Conservation (phyloP, 2,329 filamentous ascomycete species). For the Nemania abortiva region DNA sequence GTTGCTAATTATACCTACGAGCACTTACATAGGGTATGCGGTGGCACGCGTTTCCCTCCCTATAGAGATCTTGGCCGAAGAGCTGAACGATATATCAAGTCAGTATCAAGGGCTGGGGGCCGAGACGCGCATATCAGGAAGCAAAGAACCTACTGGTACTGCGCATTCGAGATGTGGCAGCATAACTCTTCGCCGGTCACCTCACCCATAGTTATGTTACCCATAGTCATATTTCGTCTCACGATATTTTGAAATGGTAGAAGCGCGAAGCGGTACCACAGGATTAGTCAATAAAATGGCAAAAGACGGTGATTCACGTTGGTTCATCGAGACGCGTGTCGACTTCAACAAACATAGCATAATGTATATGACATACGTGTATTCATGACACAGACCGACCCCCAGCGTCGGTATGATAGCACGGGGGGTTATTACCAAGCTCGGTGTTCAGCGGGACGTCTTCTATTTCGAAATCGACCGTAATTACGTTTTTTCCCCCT, state of each 20-base stretch:
- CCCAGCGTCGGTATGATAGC: not conserved
- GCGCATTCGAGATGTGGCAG: not conserved
- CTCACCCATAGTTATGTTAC: not conserved
- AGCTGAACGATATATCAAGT: not conserved
- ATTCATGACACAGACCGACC: not conserved
- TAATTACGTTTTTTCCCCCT: not conserved
- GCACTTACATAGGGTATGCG: not conserved
- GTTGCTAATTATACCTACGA: slow-evolving; percentile 4
- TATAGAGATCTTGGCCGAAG: not conserved
- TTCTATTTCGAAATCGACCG: not conserved
- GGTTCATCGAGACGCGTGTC: not conserved
- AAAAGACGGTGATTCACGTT: not conserved
- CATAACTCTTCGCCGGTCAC: not conserved
- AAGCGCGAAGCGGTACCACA: not conserved
- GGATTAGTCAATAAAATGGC: not conserved
- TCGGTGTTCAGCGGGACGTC: not conserved
- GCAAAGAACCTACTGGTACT: not conserved
- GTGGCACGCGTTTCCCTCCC: not conserved
- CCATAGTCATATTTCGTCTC: not conserved
- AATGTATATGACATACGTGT: not conserved
- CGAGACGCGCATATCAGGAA: not conserved
- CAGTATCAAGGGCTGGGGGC: not conserved
- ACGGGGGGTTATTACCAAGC: too few species aligned
- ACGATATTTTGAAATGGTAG: not conserved
- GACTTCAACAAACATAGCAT: not conserved